phyloP scores from a whole-genome alignment of 345 rosid species.

The Euclidium syriacum region DNA sequence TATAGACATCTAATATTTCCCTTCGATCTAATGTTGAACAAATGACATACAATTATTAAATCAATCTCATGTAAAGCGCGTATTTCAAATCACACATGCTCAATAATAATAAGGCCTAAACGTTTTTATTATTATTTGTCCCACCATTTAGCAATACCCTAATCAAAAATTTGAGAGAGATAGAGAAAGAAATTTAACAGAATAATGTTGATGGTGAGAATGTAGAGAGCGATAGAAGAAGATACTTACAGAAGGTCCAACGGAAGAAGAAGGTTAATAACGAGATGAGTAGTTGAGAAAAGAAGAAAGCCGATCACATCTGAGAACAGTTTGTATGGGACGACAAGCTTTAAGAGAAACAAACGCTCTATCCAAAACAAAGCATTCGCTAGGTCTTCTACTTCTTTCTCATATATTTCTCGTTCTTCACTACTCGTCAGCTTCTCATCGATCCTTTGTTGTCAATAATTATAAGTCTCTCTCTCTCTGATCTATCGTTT shows the following conservation, averaged over 20 bases:
- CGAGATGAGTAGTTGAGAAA: not conserved
- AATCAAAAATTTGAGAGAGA: not conserved
- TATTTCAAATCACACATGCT: too few species aligned
- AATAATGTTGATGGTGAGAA: too few species aligned
- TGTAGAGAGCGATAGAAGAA: not conserved
- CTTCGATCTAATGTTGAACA: too few species aligned
- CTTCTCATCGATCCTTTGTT: not conserved
- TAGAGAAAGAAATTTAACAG: not conserved
- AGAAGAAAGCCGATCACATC: not conserved
- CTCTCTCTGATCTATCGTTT: too few species aligned
- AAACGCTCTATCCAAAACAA: slow-evolving; percentile 2
- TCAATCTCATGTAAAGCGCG: too few species aligned
- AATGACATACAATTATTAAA: too few species aligned
- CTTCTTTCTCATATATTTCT: not conserved
- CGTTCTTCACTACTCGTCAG: not conserved
- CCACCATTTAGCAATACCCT: too few species aligned
- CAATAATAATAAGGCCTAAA: too few species aligned
- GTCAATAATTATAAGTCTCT: too few species aligned
- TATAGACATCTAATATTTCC: too few species aligned
- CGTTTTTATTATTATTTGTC: too few species aligned
- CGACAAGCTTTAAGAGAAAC: not conserved
- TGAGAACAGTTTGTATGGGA: not conserved
- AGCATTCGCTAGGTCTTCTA: not conserved
- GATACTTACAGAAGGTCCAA: slow-evolving; percentile 7
- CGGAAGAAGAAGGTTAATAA: not conserved